Percentiles rank a stretch among this genome's conserved stretches.
These are phyloP conservation scores for Encephalitozoon cuniculi DNA, from an alignment of 371 early-diverging fungal species.

Conservation along the genomic window DNA sequence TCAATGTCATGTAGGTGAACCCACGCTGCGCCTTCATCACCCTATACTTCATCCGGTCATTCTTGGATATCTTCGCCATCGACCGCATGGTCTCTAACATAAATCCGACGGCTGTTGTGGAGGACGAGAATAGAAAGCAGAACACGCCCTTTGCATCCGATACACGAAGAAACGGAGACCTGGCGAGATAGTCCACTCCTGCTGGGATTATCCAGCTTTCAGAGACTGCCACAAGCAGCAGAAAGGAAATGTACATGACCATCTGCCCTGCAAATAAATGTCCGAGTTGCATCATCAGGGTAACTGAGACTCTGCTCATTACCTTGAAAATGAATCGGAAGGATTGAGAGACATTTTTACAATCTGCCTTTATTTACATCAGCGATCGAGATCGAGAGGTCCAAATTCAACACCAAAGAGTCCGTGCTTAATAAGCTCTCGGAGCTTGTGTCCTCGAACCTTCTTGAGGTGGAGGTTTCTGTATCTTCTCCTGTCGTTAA, in stretches of 20 bases:
- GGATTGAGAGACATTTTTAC: not conserved
- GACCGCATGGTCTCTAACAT: conserved; percentile 6
- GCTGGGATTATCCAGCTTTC: not conserved
- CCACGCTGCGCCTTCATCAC: conserved; percentile 25
- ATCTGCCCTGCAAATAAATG: conserved; percentile 2
- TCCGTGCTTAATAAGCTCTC: not conserved
- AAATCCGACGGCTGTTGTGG: not conserved
- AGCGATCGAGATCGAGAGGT: not conserved
- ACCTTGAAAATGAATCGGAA: not conserved
- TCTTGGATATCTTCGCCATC: not conserved
- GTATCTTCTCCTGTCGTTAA: not conserved
- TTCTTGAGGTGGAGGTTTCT: not conserved
- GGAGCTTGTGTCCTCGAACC: not conserved
- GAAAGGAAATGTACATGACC: not conserved
- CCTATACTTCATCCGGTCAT: not conserved
- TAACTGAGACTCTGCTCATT: not conserved
- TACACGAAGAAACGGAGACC: not conserved
- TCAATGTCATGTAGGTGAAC: conserved; percentile 14
- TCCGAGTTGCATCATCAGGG: conserved; percentile 8
- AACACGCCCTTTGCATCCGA: conserved; percentile 31
- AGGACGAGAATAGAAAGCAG: conserved; percentile 7
- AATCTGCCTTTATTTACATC: conserved; percentile 2
- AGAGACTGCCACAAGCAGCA: not conserved
- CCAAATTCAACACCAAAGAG: conserved; percentile 7
- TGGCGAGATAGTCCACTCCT: not conserved